Evolutionary conservation across 805 yeast species (phyloP).

Genomic region (Kazachstania bromeliacearum): DNA sequence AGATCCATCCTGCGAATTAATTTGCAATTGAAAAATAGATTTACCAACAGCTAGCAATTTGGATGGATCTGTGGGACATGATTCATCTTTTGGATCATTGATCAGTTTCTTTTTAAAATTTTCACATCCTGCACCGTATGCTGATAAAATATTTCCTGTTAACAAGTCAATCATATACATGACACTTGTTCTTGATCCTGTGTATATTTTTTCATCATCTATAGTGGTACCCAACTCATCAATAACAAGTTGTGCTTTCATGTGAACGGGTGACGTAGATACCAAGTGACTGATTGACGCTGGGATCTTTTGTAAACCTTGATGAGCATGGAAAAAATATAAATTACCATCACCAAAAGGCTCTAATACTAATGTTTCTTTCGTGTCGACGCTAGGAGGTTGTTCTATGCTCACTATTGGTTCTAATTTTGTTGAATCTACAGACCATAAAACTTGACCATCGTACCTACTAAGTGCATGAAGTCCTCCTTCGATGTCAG

Average conservation of each 20-base stretch:
- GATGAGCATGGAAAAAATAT: slow-evolving; percentile 64
- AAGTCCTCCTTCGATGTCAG: slow-evolving; percentile 80
- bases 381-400: slow-evolving; percentile 10
- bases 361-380: slow-evolving; percentile 75
- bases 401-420: slow-evolving; percentile 20
- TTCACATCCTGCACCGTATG: slow-evolving; percentile 49
- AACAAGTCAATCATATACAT: slow-evolving; percentile 62
- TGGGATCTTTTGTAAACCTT: slow-evolving; percentile 75
- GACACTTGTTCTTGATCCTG: slow-evolving; percentile 73
- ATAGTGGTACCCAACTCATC: slow-evolving; percentile 32
- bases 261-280: slow-evolving; percentile 74
- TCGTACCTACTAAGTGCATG: slow-evolving; percentile 70
- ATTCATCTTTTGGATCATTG: neutral
- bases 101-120: slow-evolving; percentile 14
- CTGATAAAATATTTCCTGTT: slow-evolving; percentile 63
- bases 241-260: slow-evolving; percentile 36
- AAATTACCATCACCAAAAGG: slow-evolving; percentile 80
- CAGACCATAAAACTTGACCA: slow-evolving; percentile 71
- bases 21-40: slow-evolving; percentile 61
- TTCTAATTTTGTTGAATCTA: slow-evolving; percentile 38
- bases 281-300: slow-evolving; percentile 71
- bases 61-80: slow-evolving; percentile 6
- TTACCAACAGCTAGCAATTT: slow-evolving; percentile 48
- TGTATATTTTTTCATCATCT: slow-evolving; percentile 70
- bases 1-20: slow-evolving; percentile 61